Evolutionary conservation across 768 basidiomycete genomes (phyloP), one percentile per base, ranked within the genome.

Genomic region (Rhizopogon rudus): DNA sequence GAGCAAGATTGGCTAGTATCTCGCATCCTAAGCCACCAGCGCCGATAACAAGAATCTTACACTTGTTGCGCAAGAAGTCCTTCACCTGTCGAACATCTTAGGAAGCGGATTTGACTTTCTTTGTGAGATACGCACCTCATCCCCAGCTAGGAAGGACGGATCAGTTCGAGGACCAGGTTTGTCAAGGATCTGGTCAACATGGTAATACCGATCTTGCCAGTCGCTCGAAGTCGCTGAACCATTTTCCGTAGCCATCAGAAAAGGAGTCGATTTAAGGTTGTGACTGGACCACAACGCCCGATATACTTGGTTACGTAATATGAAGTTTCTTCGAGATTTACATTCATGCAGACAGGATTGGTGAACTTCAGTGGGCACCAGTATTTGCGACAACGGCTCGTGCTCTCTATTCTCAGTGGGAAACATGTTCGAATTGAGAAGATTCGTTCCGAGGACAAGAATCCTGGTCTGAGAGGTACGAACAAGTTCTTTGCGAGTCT

Each of bases 21-120:
- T 99, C 97, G 72, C 90, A 99, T 10, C 97, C 97, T 41, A 99
- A 77, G 54, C 97, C 97, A 35, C 97, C 97, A 29, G 97, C 97
- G 33, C 97, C 97, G 64, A 99, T 98, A 60, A 98, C 96, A 42
- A 98, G 82, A 62, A 98, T 88, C 77, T 97, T 98, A 68, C 88
- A 87, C 58, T 87, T 75, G 44, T 83, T 80, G 51, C 93, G 74
- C 16, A 99, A 77, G 66, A 98, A 96, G 52, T 81, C 76, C 66
- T 96, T 98, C 49, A 93, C 89, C 94, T 97, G 60, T 10, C 6
- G 25, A 28, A 41, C 10, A 8, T 33, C 50, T 25, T 44, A 42
- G 25, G 7, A 49, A 55, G 17, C 60, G 57, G 44, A 40, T 17
- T 6, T 3, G 20, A 37, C 14, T 35, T 39, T 29, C 6, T 8